phyloP scores from a whole-genome alignment of 2,329 filamentous ascomycete species.

The Ceratocystis albifundus region DNA sequence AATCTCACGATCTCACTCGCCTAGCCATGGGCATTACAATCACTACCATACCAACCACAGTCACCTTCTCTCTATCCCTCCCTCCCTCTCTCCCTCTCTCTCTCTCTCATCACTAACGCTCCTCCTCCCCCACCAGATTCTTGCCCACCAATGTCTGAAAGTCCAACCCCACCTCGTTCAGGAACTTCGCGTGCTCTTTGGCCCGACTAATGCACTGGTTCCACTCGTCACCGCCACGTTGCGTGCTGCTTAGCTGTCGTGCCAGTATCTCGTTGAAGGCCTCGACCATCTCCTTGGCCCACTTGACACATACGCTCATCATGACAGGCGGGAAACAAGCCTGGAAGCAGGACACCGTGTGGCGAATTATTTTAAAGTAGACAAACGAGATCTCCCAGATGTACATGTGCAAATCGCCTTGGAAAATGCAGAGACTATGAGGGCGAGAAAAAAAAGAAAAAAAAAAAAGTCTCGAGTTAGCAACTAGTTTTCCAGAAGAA shows the following conservation, averaged over 20 bases:
- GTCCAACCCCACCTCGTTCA: constrained; percentile 79
- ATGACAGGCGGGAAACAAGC: constrained; percentile 72
- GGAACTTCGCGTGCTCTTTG: constrained; percentile 64
- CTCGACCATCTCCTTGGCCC: constrained; percentile 93
- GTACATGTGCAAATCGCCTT: constrained; percentile 82
- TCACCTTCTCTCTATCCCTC: no score
- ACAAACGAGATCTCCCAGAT: constrained; percentile 93
- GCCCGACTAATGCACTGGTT: constrained; percentile 72
- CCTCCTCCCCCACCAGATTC: constrained; percentile 32
- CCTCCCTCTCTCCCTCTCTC: background rate
- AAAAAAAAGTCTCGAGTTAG: background rate
- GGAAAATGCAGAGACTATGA: constrained; percentile 78
- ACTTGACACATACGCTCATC: constrained; percentile 92
- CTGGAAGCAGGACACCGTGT: constrained; percentile 84
- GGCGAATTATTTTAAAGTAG: constrained; percentile 87
- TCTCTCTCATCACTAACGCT: background rate
- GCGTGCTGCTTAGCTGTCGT: constrained; percentile 77
- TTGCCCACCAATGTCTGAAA: constrained; percentile 71
- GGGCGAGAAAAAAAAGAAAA: background rate
- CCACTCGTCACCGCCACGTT: constrained; percentile 65
- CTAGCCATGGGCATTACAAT: no score
- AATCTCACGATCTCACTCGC: no score
- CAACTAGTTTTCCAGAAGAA: background rate
- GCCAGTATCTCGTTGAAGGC: constrained; percentile 74
- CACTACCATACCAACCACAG: background rate